phyloP scores from a whole-genome alignment of 139 green algal genomes.

The Chlorella sp. region DNA sequence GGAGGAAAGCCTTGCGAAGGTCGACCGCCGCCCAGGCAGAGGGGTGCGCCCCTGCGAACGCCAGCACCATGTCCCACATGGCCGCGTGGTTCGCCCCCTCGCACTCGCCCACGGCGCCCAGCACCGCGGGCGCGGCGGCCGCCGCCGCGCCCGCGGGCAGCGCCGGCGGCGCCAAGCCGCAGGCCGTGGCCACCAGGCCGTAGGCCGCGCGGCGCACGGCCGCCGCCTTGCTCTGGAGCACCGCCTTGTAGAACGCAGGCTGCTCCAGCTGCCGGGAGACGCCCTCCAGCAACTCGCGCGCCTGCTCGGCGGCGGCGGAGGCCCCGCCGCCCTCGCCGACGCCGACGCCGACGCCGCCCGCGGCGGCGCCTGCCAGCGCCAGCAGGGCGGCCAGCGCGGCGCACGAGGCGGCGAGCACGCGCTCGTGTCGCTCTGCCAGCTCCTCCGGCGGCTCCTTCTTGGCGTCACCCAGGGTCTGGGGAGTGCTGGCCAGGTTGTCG shows the following conservation, averaged over 20 bases:
- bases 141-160: slow-evolving; percentile 16
- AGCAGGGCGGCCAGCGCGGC: slow-evolving; percentile 60
- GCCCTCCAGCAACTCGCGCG: slow-evolving; percentile 12
- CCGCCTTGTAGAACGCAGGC: slow-evolving; percentile 51
- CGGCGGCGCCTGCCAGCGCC: slow-evolving; percentile 14
- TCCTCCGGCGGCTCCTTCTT: slow-evolving; percentile 74
- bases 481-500: slow-evolving; percentile 46
- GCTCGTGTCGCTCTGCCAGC: slow-evolving; percentile 67
- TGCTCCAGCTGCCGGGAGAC: slow-evolving; percentile 23
- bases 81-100: slow-evolving; percentile 61
- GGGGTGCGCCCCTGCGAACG: slow-evolving; percentile 46
- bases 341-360: background rate
- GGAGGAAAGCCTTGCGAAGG: slow-evolving; percentile 66
- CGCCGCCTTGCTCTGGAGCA: slow-evolving; percentile 42
- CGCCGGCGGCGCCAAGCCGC: background rate
- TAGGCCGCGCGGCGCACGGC: slow-evolving; percentile 56
- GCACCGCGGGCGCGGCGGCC: slow-evolving; percentile 24
- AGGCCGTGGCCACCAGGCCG: slow-evolving; percentile 28
- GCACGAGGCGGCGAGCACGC: slow-evolving; percentile 56
- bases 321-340: background rate
- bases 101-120: slow-evolving; percentile 60
- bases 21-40: slow-evolving; percentile 44
- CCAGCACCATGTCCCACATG: slow-evolving; percentile 80
- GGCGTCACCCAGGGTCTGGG: slow-evolving; percentile 59
- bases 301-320: slow-evolving; percentile 9